A percentile compares a stretch with the other conserved stretches of the same genome.
Evolutionary conservation across 73 alveolate species (phyloP).

Genomic region (Blepharisma japonicum): DNA sequence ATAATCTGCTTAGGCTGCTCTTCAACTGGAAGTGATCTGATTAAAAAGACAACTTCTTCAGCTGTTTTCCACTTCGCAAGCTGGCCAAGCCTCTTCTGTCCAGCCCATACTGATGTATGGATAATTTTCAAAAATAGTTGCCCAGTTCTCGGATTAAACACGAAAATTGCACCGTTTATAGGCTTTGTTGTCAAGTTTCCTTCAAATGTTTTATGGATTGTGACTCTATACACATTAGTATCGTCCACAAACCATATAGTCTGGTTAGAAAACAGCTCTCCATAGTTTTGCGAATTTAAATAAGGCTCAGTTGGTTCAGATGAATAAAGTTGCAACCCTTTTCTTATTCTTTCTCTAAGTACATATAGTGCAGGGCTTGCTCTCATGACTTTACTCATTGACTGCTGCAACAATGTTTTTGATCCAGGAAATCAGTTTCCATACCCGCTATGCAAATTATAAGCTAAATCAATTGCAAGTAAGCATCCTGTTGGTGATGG

Average conservation of each 20-base stretch:
- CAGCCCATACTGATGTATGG: constrained; percentile 99
- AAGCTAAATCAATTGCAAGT: constrained; percentile 98
- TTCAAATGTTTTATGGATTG: constrained; percentile 99
- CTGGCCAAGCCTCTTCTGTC: constrained; percentile 98
- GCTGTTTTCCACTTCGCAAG: constrained; percentile 99
- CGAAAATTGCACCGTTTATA: constrained; percentile 99
- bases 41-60: constrained; percentile 99
- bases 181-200: constrained; percentile 99
- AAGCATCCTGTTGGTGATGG: constrained; percentile 99
- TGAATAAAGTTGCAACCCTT: constrained; percentile 98
- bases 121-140: constrained; percentile 98
- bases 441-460: constrained; percentile 98
- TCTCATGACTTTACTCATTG: constrained; percentile 99
- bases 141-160: constrained; percentile 99
- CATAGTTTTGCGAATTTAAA: constrained; percentile 95
- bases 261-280: constrained; percentile 97
- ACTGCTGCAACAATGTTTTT: constrained; percentile 91
- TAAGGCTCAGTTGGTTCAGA: constrained; percentile 99
- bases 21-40: constrained; percentile 99
- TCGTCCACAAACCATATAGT: constrained; percentile 99
- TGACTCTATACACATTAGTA: constrained; percentile 99
- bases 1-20: constrained; percentile 99
- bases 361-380: constrained; percentile 99
- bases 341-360: constrained; percentile 99
- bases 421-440: constrained; percentile 99